Evolutionary conservation across 2,329 filamentous ascomycete species (phyloP).

Genomic region (Aspergillus amoenus): DNA sequence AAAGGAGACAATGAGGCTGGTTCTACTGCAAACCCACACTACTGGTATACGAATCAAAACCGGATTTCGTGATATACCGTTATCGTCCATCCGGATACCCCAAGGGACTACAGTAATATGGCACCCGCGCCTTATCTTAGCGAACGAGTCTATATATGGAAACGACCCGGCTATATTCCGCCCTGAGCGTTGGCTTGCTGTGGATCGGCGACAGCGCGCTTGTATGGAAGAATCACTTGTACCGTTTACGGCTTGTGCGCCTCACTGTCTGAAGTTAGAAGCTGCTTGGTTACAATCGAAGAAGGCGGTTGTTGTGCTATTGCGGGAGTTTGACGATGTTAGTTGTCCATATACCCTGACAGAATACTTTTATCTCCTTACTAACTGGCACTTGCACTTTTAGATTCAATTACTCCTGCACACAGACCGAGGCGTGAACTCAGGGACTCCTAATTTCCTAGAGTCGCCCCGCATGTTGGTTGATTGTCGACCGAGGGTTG

Average conservation of each 20-base stretch:
- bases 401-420: conserved; percentile 7
- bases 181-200: conserved; percentile 18
- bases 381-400: neutral
- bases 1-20: conserved; percentile 18
- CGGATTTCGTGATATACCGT: neutral
- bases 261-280: neutral
- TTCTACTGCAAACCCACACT: neutral
- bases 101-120: conserved; percentile 8
- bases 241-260: neutral
- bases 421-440: neutral
- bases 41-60: neutral
- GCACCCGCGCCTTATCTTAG: conserved; percentile 7
- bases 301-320: conserved; percentile 13
- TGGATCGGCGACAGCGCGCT: neutral
- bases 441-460: neutral
- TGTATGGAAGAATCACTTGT: conserved; percentile 15
- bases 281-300: conserved; percentile 17
- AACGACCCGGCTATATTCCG: conserved; percentile 5
- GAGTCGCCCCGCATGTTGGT: neutral
- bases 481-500: conserved; percentile 2
- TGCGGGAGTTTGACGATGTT: conserved; percentile 19
- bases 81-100: conserved; percentile 1
- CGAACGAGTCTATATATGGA: conserved; percentile 10
- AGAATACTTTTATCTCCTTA: neutral
- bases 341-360: neutral